These are phyloP conservation scores for Mariannaea sp. DNA, from an alignment of 2,329 filamentous ascomycete genomes.

Conservation along the genomic window DNA sequence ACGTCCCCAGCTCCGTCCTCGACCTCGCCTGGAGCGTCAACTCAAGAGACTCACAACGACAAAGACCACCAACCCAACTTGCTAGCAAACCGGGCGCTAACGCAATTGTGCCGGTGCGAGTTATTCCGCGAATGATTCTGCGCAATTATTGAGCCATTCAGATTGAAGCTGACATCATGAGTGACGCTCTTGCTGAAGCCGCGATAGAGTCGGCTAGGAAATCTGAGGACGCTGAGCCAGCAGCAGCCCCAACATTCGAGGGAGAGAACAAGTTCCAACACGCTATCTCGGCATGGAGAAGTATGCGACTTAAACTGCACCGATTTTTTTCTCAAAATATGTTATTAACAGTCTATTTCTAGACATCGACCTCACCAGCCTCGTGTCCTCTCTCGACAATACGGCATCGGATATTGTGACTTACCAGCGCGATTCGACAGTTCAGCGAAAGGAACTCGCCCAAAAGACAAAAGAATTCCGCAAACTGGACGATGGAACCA, in stretches of 20 bases:
- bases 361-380: slow-evolving; percentile 86
- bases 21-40: slow-evolving; percentile 11
- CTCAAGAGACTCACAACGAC: slow-evolving; percentile 2
- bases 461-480: slow-evolving; percentile 98
- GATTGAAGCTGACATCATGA: slow-evolving; percentile 36
- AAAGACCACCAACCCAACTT: slow-evolving; percentile 1
- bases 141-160: slow-evolving; percentile 15
- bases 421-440: slow-evolving; percentile 92
- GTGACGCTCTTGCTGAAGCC: slow-evolving; percentile 40
- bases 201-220: slow-evolving; percentile 32
- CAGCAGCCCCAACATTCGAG: slow-evolving; percentile 45
- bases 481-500: slow-evolving; percentile 87
- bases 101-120: slow-evolving; percentile 18
- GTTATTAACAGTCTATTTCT: slow-evolving; percentile 29
- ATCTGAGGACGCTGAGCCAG: slow-evolving; percentile 30
- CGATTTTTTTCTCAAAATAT: background rate
- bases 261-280: slow-evolving; percentile 93
- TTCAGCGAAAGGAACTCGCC: slow-evolving; percentile 95
- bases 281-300: slow-evolving; percentile 94
- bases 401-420: slow-evolving; percentile 94
- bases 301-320: slow-evolving; percentile 53
- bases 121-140: slow-evolving; percentile 26
- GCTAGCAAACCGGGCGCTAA: slow-evolving; percentile 6
- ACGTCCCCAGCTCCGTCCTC: slow-evolving; percentile 28
- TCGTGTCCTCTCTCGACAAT: slow-evolving; percentile 85